These are phyloP conservation scores for Coniochaeta sp. DNA, from an alignment of 2,329 filamentous ascomycete species.

Conservation along the genomic window DNA sequence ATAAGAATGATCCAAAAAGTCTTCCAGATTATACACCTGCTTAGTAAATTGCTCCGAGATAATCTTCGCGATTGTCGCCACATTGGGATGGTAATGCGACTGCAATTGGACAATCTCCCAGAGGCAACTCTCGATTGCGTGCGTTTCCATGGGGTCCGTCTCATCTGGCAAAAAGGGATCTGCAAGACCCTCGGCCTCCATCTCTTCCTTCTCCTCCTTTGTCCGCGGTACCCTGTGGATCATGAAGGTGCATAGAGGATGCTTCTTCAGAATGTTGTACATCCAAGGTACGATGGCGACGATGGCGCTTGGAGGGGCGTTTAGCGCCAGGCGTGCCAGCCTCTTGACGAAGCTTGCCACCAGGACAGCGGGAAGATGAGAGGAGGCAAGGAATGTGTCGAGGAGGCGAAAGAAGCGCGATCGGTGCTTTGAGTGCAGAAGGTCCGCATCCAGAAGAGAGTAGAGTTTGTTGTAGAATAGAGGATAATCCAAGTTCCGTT, in stretches of 20 bases:
- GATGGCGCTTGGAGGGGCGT: slow-evolving; percentile 82
- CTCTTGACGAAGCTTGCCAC: slow-evolving; percentile 96
- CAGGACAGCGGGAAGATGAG: slow-evolving; percentile 82
- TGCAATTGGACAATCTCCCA: slow-evolving; percentile 94
- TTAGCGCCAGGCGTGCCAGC: slow-evolving; percentile 76
- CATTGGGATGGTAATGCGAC: slow-evolving; percentile 93
- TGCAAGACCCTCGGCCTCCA: slow-evolving; percentile 51
- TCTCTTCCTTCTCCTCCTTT: slow-evolving; percentile 44
- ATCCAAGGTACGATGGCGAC: slow-evolving; percentile 87
- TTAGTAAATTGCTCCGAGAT: slow-evolving; percentile 97
- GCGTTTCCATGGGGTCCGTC: slow-evolving; percentile 74
- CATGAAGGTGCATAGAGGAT: slow-evolving; percentile 93
- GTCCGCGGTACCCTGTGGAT: slow-evolving; percentile 70
- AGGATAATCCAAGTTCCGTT: slow-evolving; percentile 93
- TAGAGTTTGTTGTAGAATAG: slow-evolving; percentile 93
- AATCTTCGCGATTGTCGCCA: slow-evolving; percentile 88
- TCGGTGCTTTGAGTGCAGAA: slow-evolving; percentile 90
- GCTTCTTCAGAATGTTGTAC: slow-evolving; percentile 87
- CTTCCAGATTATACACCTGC: slow-evolving; percentile 87
- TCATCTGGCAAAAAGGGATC: slow-evolving; percentile 77
- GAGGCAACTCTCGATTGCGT: slow-evolving; percentile 83
- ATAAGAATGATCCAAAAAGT: slow-evolving; percentile 95
- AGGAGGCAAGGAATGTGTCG: slow-evolving; percentile 83
- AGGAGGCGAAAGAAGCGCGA: slow-evolving; percentile 89
- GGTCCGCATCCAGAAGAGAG: slow-evolving; percentile 75